Percentiles rank a stretch among this genome's conserved stretches.
Conservation (phyloP, 2,329 filamentous ascomycete species). For the Diaporthe australafricana region DNA sequence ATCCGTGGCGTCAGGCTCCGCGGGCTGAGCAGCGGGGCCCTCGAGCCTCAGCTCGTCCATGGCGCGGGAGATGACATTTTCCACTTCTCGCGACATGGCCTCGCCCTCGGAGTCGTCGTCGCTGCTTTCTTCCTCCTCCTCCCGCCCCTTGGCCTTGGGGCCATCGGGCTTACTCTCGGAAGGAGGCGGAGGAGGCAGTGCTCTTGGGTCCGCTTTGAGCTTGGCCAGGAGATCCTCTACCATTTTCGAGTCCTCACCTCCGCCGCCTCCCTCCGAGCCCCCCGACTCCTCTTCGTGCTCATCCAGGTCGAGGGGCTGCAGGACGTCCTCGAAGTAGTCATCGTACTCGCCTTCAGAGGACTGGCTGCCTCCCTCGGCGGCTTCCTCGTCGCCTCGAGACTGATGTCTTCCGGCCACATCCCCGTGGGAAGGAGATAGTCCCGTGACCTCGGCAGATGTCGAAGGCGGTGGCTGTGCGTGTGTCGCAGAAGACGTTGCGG, state of each 20-base stretch:
- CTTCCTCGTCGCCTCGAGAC: slow-evolving; percentile 53
- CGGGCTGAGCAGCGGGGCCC: slow-evolving; percentile 25
- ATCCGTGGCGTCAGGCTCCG: slow-evolving; percentile 35
- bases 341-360: slow-evolving; percentile 49
- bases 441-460: not conserved
- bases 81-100: slow-evolving; percentile 56
- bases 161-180: not conserved
- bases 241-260: slow-evolving; percentile 44
- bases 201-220: slow-evolving; percentile 42
- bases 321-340: slow-evolving; percentile 61
- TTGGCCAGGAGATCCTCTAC: slow-evolving; percentile 35
- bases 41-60: slow-evolving; percentile 58
- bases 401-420: slow-evolving; percentile 32
- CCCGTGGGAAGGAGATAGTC: not conserved
- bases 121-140: slow-evolving; percentile 38
- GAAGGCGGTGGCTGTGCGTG: not conserved
- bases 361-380: not conserved
- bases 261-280: slow-evolving; percentile 39
- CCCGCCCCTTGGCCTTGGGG: slow-evolving; percentile 29
- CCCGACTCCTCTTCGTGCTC: slow-evolving; percentile 40
- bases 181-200: slow-evolving; percentile 3
- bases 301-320: slow-evolving; percentile 55
- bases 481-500: not conserved
- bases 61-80: slow-evolving; percentile 58
- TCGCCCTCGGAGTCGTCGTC: slow-evolving; percentile 63